Base-by-base conservation (phyloP, 192 early-diverging fungal genomes). In the Coemansia sp. region DNA sequence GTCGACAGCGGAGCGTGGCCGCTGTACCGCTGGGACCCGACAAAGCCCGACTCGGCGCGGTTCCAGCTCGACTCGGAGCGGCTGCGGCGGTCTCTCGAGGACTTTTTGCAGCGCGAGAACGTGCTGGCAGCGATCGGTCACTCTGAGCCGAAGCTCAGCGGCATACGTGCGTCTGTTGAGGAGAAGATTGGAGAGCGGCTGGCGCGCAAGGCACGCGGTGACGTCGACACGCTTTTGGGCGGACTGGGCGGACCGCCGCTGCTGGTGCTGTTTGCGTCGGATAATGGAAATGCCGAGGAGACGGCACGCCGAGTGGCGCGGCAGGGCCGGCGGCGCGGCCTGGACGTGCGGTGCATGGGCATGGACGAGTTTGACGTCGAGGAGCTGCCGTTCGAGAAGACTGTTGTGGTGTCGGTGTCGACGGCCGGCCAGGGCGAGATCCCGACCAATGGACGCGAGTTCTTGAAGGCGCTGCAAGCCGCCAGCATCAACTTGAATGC, bases 341-440 rank as follows among this genome's bases (percentile, higher is more conserved):
- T 98, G 76, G 82, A 85, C 44, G 88, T 88, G 37, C 86, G 84
- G 47, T 82, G 89, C 56, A 72, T 88, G 78, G 83, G 88, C 34
- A 90, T 93, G 88, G 94, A 96, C 63, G 90, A 90, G 61, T 89
- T 84, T 50, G 81, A 70, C 25, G 84, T 92, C 25, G 92, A 97
- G 52, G 92, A 94, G 44, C 73, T 97, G 56, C 76, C 84, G 21
- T 74, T 83, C 47, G 93, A 94, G 75, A 84, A 83, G 57, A 87
- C 90, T 24, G 85, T 98, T 9, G 85, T 93, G 12, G 82, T 92
- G 74, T 79, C 90, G 5, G 78, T 89, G 49, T 89, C 87, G 56
- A 97, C 94, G 9, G 94, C 96, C 34, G 96, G 96, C 23, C 94
- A 98, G 74, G 96, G 96, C 75, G 96, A 98, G 85, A 89, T 97